Conservation (phyloP, 2,329 filamentous ascomycete species). For the Colletotrichum orchidophilum region DNA sequence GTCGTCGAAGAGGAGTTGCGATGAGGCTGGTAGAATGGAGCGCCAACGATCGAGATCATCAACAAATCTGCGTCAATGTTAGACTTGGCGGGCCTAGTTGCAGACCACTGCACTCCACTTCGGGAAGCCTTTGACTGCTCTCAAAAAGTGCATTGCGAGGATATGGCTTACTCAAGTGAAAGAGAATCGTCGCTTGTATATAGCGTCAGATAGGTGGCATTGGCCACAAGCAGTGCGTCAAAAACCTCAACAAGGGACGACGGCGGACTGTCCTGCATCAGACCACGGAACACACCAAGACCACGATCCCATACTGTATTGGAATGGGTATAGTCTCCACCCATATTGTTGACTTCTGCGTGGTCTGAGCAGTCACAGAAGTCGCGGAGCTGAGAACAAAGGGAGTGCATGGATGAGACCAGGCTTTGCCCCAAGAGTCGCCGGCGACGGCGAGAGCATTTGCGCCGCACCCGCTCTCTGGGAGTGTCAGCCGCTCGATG, state of each 20-base stretch:
- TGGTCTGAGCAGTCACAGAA: constrained; percentile 4
- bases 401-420: constrained; percentile 17
- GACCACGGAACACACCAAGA: constrained; percentile 20
- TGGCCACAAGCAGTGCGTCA: constrained; percentile 33
- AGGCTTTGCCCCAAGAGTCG: constrained; percentile 25
- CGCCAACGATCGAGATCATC: constrained; percentile 41
- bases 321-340: constrained; percentile 1
- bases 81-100: neutral
- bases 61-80: constrained; percentile 35
- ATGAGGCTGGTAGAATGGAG: constrained; percentile 30
- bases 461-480: constrained; percentile 4
- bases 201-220: constrained; percentile 24
- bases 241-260: constrained; percentile 23
- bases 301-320: constrained; percentile 30
- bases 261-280: constrained; percentile 34
- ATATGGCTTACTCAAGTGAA: constrained; percentile 27
- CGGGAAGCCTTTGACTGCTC: too few species aligned
- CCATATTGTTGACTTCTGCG: neutral
- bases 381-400: constrained; percentile 23
- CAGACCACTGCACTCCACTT: too few species aligned
- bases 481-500: neutral
- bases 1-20: constrained; percentile 38
- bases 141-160: neutral
- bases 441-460: constrained; percentile 8
- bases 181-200: constrained; percentile 16